Base-by-base conservation (phyloP, 1,139 yeast species). In the Pichia sp. region DNA sequence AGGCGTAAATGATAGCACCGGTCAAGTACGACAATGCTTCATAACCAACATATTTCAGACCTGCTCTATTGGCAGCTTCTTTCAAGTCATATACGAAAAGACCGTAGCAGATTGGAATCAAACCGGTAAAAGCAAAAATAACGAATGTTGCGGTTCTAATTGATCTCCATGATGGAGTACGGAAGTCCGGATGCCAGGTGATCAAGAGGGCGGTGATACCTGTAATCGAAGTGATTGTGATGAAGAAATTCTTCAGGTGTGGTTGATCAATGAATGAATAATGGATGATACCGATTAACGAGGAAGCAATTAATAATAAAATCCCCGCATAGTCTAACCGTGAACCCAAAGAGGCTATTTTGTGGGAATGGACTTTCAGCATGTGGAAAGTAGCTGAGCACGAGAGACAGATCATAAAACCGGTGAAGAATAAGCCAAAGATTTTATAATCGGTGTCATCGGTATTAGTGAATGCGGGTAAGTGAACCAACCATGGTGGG, bases 261-360 rank as follows among this genome's bases (percentile, higher is more conserved):
- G 65, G 59, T 44, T 76, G 75, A 57, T 86, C 90, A 53, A 75
- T 68, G 48, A 80, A 79, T 1, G 91, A 84, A 64, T 85, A 88
- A 55, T 79, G 73, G 15, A 87, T 70, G 5, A 89, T 72, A 9
- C 95, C 85, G 2, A 83, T 70, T 72, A 87, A 77, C 0, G 96
- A 88, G 31, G 88, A 74, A 1, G 85, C 79, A 48, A 89, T 88
- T 51, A 90, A 70, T 4, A 85, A 72, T 12, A 89, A 85, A 41
- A 90, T 90, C 0, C 97, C 98, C 48, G 90, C 75, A 59, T 90
- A 91, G 64, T 90, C 98, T 49, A 89, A 71, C 57, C 83, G 86
- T 62, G 89, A 88, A 2, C 96, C 96, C 48, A 82, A 69, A 37
- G 71, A 69, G 34, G 85, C 73, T 9, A 87, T 78, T 24, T 60